phyloP scores from a whole-genome alignment of 2,329 filamentous ascomycete species.

The Aspergillus melleus region DNA sequence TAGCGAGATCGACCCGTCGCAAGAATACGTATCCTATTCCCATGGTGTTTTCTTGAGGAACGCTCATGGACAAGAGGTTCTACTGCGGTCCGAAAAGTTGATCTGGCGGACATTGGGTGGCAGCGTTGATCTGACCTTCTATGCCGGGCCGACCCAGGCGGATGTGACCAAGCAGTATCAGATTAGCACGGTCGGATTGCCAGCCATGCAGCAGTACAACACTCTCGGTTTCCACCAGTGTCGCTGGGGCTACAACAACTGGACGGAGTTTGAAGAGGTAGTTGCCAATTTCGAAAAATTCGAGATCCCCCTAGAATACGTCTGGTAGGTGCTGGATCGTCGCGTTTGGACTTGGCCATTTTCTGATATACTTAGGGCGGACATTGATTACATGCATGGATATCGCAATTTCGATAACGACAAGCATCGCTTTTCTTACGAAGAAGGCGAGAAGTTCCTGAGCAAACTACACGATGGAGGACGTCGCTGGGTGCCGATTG shows the following conservation, averaged over 20 bases:
- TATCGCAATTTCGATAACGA: constrained; percentile 63
- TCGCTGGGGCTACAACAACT: constrained; percentile 77
- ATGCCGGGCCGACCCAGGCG: constrained; percentile 67
- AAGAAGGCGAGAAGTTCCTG: constrained; percentile 54
- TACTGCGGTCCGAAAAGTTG: constrained; percentile 63
- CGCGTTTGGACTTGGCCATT: not conserved
- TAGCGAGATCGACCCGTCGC: constrained; percentile 53
- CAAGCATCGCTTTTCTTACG: constrained; percentile 51
- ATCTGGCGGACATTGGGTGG: constrained; percentile 76
- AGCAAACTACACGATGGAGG: constrained; percentile 53
- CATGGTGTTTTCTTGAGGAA: constrained; percentile 79
- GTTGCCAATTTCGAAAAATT: constrained; percentile 55
- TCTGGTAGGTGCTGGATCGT: constrained; percentile 36
- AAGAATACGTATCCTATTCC: constrained; percentile 64
- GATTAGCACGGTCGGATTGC: constrained; percentile 64
- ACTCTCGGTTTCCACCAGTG: constrained; percentile 82
- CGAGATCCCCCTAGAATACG: constrained; percentile 57
- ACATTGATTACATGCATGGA: constrained; percentile 61
- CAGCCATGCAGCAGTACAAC: constrained; percentile 79
- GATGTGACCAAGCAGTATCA: constrained; percentile 73
- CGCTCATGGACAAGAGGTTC: constrained; percentile 71
- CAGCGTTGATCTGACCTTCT: constrained; percentile 76
- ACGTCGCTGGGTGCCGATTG: constrained; percentile 62
- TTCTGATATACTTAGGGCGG: constrained; percentile 22
- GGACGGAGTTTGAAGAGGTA: constrained; percentile 63